A percentile compares a stretch with the other conserved stretches of the same genome.
Evolutionary conservation across 208 protist species (phyloP).

Genomic region (Borovskyia barvae): DNA sequence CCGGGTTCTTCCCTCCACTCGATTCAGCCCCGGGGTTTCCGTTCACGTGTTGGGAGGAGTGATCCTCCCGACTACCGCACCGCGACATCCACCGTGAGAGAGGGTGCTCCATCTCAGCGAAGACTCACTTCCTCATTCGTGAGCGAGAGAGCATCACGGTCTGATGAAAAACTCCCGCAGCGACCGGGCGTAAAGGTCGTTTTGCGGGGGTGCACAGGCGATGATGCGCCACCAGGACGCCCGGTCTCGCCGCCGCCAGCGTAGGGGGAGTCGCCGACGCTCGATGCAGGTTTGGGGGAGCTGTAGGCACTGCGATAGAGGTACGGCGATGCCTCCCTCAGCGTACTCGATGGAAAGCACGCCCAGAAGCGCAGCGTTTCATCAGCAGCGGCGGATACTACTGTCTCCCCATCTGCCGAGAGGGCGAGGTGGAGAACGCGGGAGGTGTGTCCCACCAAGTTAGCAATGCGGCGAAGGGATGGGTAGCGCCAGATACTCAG

Average conservation of each 20-base stretch:
- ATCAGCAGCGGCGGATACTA: conserved; percentile 97
- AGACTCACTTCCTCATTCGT: conserved; percentile 20
- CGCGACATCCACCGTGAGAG: too few relatives aligned
- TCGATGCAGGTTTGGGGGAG: conserved; percentile 8
- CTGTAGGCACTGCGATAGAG: conserved; percentile 18
- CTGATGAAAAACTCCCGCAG: conserved; percentile 12
- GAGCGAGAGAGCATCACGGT: background rate
- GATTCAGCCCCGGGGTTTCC: too few relatives aligned
- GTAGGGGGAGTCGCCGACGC: background rate
- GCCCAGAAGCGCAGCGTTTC: conserved; percentile 97
- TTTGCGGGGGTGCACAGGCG: background rate
- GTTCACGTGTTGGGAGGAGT: too few relatives aligned
- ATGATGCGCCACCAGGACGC: background rate
- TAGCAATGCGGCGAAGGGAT: conserved; percentile 94
- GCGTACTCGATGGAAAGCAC: conserved; percentile 62
- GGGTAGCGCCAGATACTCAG: conserved; percentile 99
- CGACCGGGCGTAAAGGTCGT: conserved; percentile 1
- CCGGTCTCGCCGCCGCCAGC: background rate
- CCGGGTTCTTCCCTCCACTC: too few relatives aligned
- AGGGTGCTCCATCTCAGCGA: too few relatives aligned
- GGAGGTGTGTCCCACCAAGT: conserved; percentile 97
- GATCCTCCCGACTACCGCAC: background rate
- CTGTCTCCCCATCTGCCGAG: conserved; percentile 96
- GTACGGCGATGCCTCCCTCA: conserved; percentile 15
- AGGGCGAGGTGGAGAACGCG: conserved; percentile 98